These are phyloP conservation scores for Conticribra guillardii DNA, from an alignment of 108 stramenopile species.

Conservation along the genomic window DNA sequence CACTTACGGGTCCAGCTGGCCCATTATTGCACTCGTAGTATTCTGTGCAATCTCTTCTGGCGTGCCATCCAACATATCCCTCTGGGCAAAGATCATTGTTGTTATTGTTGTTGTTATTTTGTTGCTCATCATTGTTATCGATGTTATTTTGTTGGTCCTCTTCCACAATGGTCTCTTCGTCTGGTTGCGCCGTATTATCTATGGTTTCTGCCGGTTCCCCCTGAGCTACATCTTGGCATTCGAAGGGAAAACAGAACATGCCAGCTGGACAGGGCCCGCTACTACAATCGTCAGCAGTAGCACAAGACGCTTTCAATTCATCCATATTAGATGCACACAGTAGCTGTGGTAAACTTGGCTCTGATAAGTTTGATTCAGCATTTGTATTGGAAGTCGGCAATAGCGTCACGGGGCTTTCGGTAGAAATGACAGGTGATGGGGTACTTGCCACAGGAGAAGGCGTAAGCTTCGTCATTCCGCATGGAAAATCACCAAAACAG, in stretches of 20 bases:
- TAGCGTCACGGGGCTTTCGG: not conserved
- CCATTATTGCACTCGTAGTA: slow-evolving; percentile 29
- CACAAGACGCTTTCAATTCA: slow-evolving; percentile 20
- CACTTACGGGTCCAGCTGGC: slow-evolving; percentile 7
- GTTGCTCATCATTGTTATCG: not conserved
- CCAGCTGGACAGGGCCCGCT: slow-evolving; percentile 21
- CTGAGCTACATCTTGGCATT: slow-evolving; percentile 1
- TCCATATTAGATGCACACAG: slow-evolving; percentile 15
- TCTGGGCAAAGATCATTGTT: slow-evolving; percentile 2
- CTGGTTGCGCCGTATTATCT: not conserved
- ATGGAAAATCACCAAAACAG: slow-evolving; percentile 17
- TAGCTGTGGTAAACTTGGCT: not conserved
- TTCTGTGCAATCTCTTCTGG: slow-evolving; percentile 21
- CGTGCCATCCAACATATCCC: slow-evolving; percentile 21
- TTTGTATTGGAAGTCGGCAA: not conserved
- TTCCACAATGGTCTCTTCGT: not conserved
- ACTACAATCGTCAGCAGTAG: slow-evolving; percentile 20
- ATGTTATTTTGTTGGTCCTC: not conserved
- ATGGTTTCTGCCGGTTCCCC: not conserved
- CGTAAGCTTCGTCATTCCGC: not conserved
- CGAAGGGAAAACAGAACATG: slow-evolving; percentile 37
- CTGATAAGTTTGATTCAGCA: not conserved
- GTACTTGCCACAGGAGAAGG: not conserved
- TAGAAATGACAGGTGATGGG: not conserved
- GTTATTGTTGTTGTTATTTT: not conserved